Conservation (phyloP, 495 filamentous ascomycete genomes). For the Xylona heveae region DNA sequence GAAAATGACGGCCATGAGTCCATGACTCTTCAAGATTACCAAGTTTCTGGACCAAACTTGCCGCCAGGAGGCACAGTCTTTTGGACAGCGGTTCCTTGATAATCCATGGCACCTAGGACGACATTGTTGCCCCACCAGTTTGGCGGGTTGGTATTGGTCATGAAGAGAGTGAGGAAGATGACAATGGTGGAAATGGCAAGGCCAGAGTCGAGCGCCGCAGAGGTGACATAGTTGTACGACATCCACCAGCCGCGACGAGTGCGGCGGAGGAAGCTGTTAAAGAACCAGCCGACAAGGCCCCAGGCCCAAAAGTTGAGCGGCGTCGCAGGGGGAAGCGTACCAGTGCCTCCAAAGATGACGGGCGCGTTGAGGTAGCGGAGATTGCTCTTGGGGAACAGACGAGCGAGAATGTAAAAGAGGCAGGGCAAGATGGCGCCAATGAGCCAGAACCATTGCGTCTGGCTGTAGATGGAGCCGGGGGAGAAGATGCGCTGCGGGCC, state of each 20-base stretch:
- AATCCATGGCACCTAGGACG: constrained; percentile 23
- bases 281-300: constrained; percentile 43
- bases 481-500: constrained; percentile 31
- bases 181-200: constrained; percentile 42
- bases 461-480: constrained; percentile 21
- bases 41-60: neutral
- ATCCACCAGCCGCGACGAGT: constrained; percentile 50
- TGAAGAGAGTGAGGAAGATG: constrained; percentile 45
- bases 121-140: constrained; percentile 46
- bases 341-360: constrained; percentile 24
- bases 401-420: constrained; percentile 22
- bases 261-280: constrained; percentile 43
- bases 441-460: constrained; percentile 28
- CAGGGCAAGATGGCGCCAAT: constrained; percentile 25
- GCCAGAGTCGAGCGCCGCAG: constrained; percentile 48
- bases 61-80: neutral
- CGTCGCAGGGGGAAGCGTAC: constrained; percentile 27
- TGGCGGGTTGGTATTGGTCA: constrained; percentile 28
- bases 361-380: constrained; percentile 25
- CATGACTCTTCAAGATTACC: too few relatives aligned
- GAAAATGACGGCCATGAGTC: too few relatives aligned
- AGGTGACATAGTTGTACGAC: constrained; percentile 60
- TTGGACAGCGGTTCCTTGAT: constrained; percentile 7
- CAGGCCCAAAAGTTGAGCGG: constrained; percentile 33
- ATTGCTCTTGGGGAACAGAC: constrained; percentile 19